A percentile compares a stretch with the other conserved stretches of the same genome.
phyloP scores from a whole-genome alignment of 2,329 filamentous ascomycete species.

The Purpureocillium lavendulum region DNA sequence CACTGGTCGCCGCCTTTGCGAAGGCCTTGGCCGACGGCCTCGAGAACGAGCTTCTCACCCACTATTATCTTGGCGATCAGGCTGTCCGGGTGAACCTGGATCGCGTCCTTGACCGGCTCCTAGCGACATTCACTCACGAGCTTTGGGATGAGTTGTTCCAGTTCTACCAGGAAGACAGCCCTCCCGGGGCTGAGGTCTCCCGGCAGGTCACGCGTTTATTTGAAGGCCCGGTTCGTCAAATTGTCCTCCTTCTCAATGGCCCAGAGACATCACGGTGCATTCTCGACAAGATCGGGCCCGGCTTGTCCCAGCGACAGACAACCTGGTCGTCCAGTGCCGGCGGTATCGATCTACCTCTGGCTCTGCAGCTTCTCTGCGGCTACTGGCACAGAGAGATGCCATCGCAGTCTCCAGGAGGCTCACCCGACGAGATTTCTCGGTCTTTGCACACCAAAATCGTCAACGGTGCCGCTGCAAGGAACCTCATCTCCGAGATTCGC shows the following conservation, averaged over 20 bases:
- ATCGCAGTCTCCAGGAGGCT: conserved; percentile 22
- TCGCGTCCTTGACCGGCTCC: conserved; percentile 24
- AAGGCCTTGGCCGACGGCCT: conserved; percentile 23
- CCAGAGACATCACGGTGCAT: conserved; percentile 25
- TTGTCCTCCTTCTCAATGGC: conserved; percentile 26
- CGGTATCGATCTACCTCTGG: conserved; percentile 24
- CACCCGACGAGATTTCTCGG: conserved; percentile 24
- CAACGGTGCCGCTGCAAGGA: conserved; percentile 17
- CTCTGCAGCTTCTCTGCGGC: conserved; percentile 25
- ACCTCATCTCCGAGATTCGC: conserved; percentile 20
- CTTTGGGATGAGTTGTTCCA: conserved; percentile 28
- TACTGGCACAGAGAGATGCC: conserved; percentile 27
- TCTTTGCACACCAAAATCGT: conserved; percentile 19
- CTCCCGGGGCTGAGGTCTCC: conserved; percentile 14
- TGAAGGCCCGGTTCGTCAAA: conserved; percentile 26
- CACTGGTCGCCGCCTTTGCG: conserved; percentile 25
- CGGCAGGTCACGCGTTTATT: conserved; percentile 25
- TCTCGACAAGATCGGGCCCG: conserved; percentile 24
- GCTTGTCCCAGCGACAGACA: conserved; percentile 20
- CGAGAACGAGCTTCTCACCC: conserved; percentile 25
- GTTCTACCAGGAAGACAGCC: conserved; percentile 18
- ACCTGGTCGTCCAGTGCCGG: conserved; percentile 23
- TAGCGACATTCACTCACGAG: conserved; percentile 20
- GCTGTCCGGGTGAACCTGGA: conserved; percentile 25
- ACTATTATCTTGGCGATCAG: conserved; percentile 26